phyloP scores from a whole-genome alignment of 345 rosid species.

The Bruguiera parviflora region DNA sequence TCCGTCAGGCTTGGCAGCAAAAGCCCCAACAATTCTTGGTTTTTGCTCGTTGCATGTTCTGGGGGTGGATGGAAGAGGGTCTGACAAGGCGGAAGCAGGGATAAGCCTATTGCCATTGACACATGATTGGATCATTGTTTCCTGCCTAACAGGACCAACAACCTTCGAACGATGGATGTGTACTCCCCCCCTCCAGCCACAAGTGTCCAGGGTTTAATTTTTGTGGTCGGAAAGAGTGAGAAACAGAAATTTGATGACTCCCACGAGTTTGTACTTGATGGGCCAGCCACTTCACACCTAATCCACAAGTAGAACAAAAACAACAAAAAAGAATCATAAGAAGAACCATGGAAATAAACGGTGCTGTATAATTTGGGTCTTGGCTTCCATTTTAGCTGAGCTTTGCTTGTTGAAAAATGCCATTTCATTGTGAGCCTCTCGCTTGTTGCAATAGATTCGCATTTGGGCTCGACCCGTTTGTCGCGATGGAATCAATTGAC shows the following conservation, averaged over 20 bases:
- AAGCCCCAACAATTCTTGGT: constrained; percentile 21
- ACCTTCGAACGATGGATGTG: neutral
- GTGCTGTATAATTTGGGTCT: no score
- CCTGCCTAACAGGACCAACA: neutral
- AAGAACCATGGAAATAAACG: no score
- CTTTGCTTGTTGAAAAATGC: no score
- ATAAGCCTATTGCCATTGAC: neutral
- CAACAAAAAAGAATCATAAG: neutral
- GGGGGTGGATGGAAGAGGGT: no score
- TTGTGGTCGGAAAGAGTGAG: neutral
- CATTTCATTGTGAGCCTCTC: no score
- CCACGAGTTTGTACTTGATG: constrained; percentile 4
- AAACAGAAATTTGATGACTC: neutral
- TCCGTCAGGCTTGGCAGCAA: constrained; percentile 46
- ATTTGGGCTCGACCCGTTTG: no score
- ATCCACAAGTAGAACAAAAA: neutral
- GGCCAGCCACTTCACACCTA: neutral
- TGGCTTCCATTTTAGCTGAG: no score
- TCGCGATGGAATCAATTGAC: no score
- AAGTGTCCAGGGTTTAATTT: neutral
- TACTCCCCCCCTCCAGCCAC: neutral
- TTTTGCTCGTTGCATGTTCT: neutral
- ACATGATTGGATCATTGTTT: neutral
- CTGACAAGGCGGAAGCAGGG: neutral
- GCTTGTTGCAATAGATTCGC: no score